Evolutionary conservation across 345 rosid genomes (phyloP), one percentile per base, ranked within the genome.

Genomic region (Excoecaria agallocha): DNA sequence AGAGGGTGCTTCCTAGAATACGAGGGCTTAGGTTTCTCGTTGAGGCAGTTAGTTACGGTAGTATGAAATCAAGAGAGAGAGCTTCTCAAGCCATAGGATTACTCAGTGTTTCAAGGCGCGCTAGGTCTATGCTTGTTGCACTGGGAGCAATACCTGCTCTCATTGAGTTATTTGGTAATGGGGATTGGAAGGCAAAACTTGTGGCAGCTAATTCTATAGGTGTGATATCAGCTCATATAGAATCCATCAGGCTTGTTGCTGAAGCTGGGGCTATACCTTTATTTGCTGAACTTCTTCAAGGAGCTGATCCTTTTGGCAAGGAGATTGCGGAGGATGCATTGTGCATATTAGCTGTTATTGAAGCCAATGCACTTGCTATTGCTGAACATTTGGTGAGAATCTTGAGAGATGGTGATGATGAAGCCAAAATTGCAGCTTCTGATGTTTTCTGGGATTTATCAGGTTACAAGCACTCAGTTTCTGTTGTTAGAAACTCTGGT

Each of bases 41-140:
- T 1, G 85, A 84, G 76, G 90, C 91, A 0, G 84, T 73, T 77
- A 74, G 80, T 45, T 68, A 37, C 71, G 92, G 92, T 50, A 77
- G 82, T 75, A 73, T 88, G 86, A 69, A 84, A 57, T 90, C 89
- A 0, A 86, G 89, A 61, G 90, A 87, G 71, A 83, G 92, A 84
- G 89, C 92, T 72, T 87, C 87, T 80, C 92, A 88, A 19, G 92
- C 92, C 0, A 79, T 88, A 8, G 92, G 95, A 54, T 76, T 88
- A 70, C 81, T 83, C 2, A 87, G 84, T 19, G 78, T 77, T 51
- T 68, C 79, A 10, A 74, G 84, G 76, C 82, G 81, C 35, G 89
- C 80, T n/a, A 72, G 89, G 60, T 76, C 74, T 30, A 68, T 82
- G 81, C 80, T 90, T 22, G 87, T 87, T 72, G 87, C 84, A 51